phyloP scores from a whole-genome alignment of 208 protist genomes.

The Trypanosoma avium region DNA sequence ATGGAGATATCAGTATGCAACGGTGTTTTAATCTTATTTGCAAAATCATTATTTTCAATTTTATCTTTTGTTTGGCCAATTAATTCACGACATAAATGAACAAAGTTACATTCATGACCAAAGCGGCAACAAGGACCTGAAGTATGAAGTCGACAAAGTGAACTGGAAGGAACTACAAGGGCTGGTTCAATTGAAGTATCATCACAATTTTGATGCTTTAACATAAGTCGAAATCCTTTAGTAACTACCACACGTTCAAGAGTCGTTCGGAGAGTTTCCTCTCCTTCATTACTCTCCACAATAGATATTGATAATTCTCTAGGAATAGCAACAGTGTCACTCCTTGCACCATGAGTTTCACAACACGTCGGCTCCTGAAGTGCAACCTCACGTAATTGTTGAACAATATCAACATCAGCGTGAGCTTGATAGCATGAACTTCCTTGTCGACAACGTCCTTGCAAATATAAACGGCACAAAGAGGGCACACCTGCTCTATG shows the following conservation, averaged over 20 bases:
- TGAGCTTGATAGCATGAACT: conserved; percentile 77
- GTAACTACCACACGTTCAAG: conserved; percentile 43
- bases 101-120: conserved; percentile 77
- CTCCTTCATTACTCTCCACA: background rate
- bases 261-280: conserved; percentile 11
- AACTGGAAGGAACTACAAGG: conserved; percentile 51
- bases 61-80: background rate
- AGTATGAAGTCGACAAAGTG: conserved; percentile 74
- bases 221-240: conserved; percentile 50
- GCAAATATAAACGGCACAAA: conserved; percentile 75
- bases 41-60: background rate
- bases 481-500: conserved; percentile 77
- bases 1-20: background rate
- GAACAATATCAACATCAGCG: conserved; percentile 48
- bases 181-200: conserved; percentile 1
- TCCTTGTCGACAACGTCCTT: conserved; percentile 79
- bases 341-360: conserved; percentile 45
- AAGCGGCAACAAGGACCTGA: conserved; percentile 76
- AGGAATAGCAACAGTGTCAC: conserved; percentile 29
- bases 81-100: conserved; percentile 68
- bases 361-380: conserved; percentile 79
- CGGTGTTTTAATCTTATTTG: background rate
- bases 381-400: conserved; percentile 49
- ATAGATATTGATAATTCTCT: conserved; percentile 8
- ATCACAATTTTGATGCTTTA: conserved; percentile 30